Evolutionary conservation across 2,329 filamentous ascomycete genomes (phyloP).

Genomic region (Diaporthe sp.): DNA sequence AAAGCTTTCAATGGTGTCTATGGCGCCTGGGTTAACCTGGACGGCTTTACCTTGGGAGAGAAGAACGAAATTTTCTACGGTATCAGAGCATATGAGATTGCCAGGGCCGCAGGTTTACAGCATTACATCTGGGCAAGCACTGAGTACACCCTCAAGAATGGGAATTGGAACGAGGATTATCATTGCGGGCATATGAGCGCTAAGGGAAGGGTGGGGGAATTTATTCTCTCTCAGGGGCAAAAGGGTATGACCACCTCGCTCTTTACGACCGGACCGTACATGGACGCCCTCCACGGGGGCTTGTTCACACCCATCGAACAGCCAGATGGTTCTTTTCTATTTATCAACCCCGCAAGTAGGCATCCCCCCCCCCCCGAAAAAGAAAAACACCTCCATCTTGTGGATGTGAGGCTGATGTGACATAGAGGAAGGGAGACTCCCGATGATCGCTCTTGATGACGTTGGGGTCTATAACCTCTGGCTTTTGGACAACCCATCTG

Average conservation of each 20-base stretch:
- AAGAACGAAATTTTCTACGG: slow-evolving; percentile 40
- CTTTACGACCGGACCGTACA: slow-evolving; percentile 39
- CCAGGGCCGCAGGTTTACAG: slow-evolving; percentile 34
- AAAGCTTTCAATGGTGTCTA: slow-evolving; percentile 37
- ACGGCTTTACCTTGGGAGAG: slow-evolving; percentile 41
- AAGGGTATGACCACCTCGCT: slow-evolving; percentile 38
- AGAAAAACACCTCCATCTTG: too few relatives aligned
- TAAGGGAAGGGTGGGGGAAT: slow-evolving; percentile 39
- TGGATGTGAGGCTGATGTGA: background rate
- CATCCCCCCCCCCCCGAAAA: background rate
- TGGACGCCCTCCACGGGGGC: slow-evolving; percentile 37
- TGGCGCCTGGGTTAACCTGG: slow-evolving; percentile 39
- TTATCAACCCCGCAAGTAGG: background rate
- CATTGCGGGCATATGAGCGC: slow-evolving; percentile 38
- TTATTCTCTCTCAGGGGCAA: slow-evolving; percentile 34
- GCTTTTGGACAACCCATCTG: slow-evolving; percentile 40
- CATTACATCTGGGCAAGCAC: slow-evolving; percentile 39
- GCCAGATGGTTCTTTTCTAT: slow-evolving; percentile 31
- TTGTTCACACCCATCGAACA: slow-evolving; percentile 30
- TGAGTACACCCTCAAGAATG: slow-evolving; percentile 33
- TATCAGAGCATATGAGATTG: slow-evolving; percentile 39
- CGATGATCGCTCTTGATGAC: slow-evolving; percentile 40
- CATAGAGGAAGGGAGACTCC: slow-evolving; percentile 29
- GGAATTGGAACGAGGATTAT: slow-evolving; percentile 32
- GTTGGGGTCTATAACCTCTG: slow-evolving; percentile 41